Conservation (phyloP, 177 flowering plant species). For the Viscum album region DNA sequence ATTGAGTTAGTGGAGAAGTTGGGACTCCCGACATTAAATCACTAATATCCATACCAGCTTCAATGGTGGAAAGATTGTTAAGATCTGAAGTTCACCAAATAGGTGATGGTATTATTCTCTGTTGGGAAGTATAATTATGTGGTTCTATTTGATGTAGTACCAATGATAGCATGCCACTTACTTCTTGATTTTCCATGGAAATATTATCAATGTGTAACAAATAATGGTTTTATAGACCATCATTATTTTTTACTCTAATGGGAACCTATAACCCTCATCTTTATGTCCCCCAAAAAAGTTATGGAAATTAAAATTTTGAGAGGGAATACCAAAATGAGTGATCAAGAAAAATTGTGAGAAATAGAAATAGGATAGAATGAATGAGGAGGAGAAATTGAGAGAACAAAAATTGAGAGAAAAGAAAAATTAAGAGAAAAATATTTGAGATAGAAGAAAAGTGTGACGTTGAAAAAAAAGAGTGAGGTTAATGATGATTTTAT, state of each 20-base stretch:
- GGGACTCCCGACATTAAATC: not conserved
- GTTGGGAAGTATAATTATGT: not conserved
- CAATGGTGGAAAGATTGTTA: not conserved
- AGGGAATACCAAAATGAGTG: too few relatives aligned
- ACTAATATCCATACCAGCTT: not conserved
- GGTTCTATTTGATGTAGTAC: not conserved
- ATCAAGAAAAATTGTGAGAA: not conserved
- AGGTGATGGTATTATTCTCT: not conserved
- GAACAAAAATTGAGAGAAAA: not conserved
- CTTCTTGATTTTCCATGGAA: not conserved
- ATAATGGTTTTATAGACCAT: too few relatives aligned
- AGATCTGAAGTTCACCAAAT: not conserved
- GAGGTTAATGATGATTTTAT: not conserved
- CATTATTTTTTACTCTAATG: not conserved
- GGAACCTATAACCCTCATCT: not conserved
- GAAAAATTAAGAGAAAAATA: too few relatives aligned
- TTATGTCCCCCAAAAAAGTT: not conserved
- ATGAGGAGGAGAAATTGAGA: not conserved
- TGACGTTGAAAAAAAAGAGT: not conserved
- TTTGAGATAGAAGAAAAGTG: not conserved
- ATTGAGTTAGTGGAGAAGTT: not conserved
- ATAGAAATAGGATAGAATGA: too few relatives aligned
- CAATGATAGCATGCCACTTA: not conserved
- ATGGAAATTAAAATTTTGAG: not conserved
- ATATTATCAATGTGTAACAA: too few relatives aligned